Evolutionary conservation across 768 basidiomycete species (phyloP).

Genomic region (Suillus sp.): DNA sequence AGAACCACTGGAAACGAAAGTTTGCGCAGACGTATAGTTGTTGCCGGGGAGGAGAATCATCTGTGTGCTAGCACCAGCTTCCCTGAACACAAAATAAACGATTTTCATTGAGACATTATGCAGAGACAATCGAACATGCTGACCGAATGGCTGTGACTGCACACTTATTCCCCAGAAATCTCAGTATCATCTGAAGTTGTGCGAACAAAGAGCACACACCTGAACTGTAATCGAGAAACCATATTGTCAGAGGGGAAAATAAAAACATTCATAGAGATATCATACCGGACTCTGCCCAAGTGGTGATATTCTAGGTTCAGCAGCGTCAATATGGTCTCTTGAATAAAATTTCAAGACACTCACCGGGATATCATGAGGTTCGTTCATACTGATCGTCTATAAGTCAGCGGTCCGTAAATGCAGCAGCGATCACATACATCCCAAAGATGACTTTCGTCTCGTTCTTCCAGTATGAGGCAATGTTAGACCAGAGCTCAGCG

Average conservation of each 20-base stretch:
- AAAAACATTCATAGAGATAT: neutral
- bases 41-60: slow-evolving; percentile 61
- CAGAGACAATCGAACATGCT: slow-evolving; percentile 39
- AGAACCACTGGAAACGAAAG: slow-evolving; percentile 53
- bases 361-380: slow-evolving; percentile 58
- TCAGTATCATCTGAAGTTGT: neutral
- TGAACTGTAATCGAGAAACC: neutral
- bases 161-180: slow-evolving; percentile 43
- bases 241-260: neutral
- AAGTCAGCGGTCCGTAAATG: neutral
- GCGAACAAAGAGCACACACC: neutral
- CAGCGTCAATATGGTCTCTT: neutral
- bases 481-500: slow-evolving; percentile 52
- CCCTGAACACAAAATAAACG: neutral
- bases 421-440: slow-evolving; percentile 37
- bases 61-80: slow-evolving; percentile 50
- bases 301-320: slow-evolving; percentile 34
- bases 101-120: neutral
- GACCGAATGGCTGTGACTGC: slow-evolving; percentile 63
- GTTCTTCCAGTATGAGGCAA: slow-evolving; percentile 51
- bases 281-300: slow-evolving; percentile 45
- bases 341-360: slow-evolving; percentile 4
- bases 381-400: slow-evolving; percentile 51
- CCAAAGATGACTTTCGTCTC: slow-evolving; percentile 49
- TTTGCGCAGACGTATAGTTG: slow-evolving; percentile 54